Evolutionary conservation across 2,329 filamentous ascomycete genomes (phyloP), one percentile per base, ranked within the genome.

Genomic region (Tolypocladium tundrense): DNA sequence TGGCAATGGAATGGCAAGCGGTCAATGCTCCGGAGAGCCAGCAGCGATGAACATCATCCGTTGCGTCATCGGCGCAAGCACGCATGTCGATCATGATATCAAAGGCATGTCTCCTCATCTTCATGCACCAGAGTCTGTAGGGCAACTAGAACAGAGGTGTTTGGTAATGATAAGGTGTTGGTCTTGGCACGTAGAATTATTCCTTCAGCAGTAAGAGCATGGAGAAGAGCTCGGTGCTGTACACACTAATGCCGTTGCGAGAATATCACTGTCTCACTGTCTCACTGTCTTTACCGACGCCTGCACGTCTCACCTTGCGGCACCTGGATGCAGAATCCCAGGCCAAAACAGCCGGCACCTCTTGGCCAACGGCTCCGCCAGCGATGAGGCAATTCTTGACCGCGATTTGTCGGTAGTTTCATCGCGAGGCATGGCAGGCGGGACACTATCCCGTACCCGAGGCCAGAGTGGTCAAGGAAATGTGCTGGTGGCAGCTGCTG

Each of bases 131-230:
- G 62, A 67, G 71, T 71, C 75, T 70, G 72, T 72, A 60, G 70
- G 64, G 62, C 62, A 62, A 57, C 59, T 63, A 67, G 67, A 69
- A 68, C 75, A 70, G 68, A 74, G 75, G 78, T 80, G 79, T 80
- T 82, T 82, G 79, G 79, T 82, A 82, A 81, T 81, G 75, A 72
- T 74, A 72, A 72, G 76, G 76, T 70, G 64, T 77, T 67, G 63
- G 70, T 82, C 74, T 82, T 75, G 79, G 79, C 79, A 82, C 79
- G 79, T 74, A 73, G 63, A 73, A 74, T 71, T 71, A 63, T 73
- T 81, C 79, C 79, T 82, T 82, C 79, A 81, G 75, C 79, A 78
- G 75, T 67, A 71, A 68, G 75, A 77, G 79, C 77, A 79, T 72
- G 67, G 70, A 69, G 61, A 69, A 65, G 72, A 73, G 76, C 77